Conservation (phyloP, 768 basidiomycete species). For the Mrakia gelida region DNA sequence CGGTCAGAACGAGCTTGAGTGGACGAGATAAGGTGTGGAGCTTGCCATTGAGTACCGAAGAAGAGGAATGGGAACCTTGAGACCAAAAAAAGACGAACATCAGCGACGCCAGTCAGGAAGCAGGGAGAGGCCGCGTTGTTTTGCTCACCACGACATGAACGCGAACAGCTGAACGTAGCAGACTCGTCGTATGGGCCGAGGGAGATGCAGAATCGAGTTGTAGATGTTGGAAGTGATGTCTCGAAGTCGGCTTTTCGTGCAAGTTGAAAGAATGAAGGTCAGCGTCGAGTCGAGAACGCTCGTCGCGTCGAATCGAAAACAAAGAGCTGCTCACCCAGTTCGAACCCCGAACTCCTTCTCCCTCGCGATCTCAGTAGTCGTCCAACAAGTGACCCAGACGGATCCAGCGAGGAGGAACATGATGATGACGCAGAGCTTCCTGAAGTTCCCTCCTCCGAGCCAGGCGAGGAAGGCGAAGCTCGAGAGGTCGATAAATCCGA, state of each 20-base stretch:
- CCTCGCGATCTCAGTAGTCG: constrained; percentile 62
- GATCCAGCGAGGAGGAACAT: constrained; percentile 72
- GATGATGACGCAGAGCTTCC: constrained; percentile 88
- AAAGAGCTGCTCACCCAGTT: not conserved
- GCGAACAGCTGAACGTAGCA: constrained; percentile 92
- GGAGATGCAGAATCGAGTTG: constrained; percentile 65
- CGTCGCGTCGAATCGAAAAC: not conserved
- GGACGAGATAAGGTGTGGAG: not conserved
- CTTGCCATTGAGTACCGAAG: constrained; percentile 78
- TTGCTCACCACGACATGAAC: constrained; percentile 74
- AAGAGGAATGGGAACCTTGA: constrained; percentile 90
- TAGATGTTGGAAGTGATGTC: constrained; percentile 77
- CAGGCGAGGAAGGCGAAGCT: constrained; percentile 69
- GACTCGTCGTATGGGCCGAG: constrained; percentile 76
- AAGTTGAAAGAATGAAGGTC: not conserved
- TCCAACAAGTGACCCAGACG: constrained; percentile 83
- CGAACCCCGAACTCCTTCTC: constrained; percentile 44
- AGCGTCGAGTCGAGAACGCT: not conserved
- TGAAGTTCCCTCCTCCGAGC: constrained; percentile 87
- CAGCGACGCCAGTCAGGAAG: not conserved
- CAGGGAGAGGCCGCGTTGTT: not conserved
- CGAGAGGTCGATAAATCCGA: constrained; percentile 86
- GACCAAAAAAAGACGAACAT: not conserved
- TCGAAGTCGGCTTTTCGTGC: constrained; percentile 28
- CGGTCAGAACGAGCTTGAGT: not conserved